These are phyloP conservation scores for Pythium angustatum DNA, from an alignment of 352 stramenopile species.

Conservation along the genomic window DNA sequence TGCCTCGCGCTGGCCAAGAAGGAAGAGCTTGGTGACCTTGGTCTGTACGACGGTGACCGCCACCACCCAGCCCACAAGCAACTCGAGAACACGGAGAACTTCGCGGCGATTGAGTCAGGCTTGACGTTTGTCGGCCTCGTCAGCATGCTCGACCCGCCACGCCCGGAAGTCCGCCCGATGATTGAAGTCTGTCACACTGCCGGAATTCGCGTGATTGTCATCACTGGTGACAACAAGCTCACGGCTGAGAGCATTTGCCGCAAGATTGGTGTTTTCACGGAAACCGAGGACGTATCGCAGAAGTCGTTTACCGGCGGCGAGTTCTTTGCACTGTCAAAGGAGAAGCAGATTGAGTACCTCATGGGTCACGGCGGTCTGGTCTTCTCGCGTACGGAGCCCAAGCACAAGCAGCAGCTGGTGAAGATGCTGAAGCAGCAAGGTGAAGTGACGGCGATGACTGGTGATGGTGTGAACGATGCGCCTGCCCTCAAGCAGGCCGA, in stretches of 20 bases:
- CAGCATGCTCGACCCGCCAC: conserved; percentile 98
- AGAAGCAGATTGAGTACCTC: conserved; percentile 91
- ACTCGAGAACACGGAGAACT: conserved; percentile 85
- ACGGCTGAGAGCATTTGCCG: conserved; percentile 97
- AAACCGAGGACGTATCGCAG: conserved; percentile 80
- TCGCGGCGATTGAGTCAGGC: conserved; percentile 94
- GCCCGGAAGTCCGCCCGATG: conserved; percentile 95
- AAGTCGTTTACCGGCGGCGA: conserved; percentile 95
- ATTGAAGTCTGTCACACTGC: conserved; percentile 95
- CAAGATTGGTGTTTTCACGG: conserved; percentile 96
- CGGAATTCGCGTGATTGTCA: conserved; percentile 99
- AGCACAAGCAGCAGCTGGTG: conserved; percentile 97
- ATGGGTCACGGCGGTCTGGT: conserved; percentile 90
- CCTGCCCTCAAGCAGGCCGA: conserved; percentile 97
- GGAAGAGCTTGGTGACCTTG: conserved; percentile 85
- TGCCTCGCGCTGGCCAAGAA: conserved; percentile 97
- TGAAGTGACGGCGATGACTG: conserved; percentile 97
- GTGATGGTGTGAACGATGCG: conserved; percentile 99
- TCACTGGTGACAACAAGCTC: conserved; percentile 99
- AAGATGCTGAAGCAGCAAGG: conserved; percentile 95
- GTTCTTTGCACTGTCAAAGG: conserved; percentile 93
- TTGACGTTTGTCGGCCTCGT: conserved; percentile 97
- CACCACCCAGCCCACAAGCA: conserved; percentile 84
- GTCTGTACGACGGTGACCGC: conserved; percentile 79
- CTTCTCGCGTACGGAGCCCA: conserved; percentile 97